phyloP scores from a whole-genome alignment of 345 rosid genomes.

The Sisymbrium irio region DNA sequence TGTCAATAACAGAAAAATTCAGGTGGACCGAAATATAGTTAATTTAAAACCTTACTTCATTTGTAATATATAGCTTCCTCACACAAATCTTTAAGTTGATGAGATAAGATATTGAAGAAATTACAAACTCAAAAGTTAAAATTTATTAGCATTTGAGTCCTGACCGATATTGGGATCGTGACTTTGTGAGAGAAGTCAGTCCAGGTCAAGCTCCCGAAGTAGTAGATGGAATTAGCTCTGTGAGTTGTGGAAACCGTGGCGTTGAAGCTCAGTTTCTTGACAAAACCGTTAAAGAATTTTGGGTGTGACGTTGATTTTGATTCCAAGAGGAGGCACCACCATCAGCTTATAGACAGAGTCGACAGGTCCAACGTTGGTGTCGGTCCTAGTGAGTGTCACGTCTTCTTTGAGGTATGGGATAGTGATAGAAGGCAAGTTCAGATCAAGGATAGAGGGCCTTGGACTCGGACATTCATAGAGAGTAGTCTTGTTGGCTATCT shows the following conservation, averaged over 20 bases:
- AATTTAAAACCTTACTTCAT: no score
- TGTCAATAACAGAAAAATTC: no score
- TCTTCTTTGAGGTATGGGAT: constrained; percentile 8
- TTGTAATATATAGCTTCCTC: no score
- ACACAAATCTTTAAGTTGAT: not conserved
- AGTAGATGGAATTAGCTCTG: constrained; percentile 36
- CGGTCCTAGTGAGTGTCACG: constrained; percentile 30
- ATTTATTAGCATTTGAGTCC: not conserved
- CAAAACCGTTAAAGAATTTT: constrained; percentile 16
- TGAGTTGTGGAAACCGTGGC: constrained; percentile 30
- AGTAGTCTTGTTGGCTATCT: no score
- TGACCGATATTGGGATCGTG: not conserved
- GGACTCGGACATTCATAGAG: no score
- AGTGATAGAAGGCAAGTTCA: constrained; percentile 48
- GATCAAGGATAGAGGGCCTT: not conserved
- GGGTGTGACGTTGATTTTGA: constrained; percentile 30
- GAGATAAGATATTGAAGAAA: not conserved
- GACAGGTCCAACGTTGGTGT: constrained; percentile 44
- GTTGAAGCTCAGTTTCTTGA: constrained; percentile 29
- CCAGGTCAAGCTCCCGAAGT: constrained; percentile 48
- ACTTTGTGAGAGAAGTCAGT: constrained; percentile 4
- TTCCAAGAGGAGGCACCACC: constrained; percentile 33
- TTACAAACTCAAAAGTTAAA: not conserved
- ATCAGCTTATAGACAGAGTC: constrained; percentile 26
- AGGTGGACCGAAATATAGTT: no score